Conservation (phyloP, 2,329 filamentous ascomycete species). For the Trichophyton equinum region DNA sequence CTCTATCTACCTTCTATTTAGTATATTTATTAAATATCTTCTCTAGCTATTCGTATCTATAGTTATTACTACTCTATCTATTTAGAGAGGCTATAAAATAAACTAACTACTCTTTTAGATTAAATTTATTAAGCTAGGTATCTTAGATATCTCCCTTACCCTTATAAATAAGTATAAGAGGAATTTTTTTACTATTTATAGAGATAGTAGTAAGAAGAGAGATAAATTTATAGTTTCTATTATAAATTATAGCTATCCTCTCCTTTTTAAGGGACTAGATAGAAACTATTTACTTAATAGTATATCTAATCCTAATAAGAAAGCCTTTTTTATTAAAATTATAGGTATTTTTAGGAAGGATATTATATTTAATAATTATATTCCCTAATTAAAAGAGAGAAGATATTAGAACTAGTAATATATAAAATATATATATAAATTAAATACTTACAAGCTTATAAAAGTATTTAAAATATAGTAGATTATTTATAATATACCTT, state of each 20-base stretch:
- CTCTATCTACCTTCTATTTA: background rate
- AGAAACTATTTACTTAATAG: background rate
- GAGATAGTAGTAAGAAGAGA: background rate
- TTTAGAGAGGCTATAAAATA: background rate
- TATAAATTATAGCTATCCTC: background rate
- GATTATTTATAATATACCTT: background rate
- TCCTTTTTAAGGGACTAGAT: background rate
- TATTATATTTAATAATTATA: background rate
- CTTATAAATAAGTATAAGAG: background rate
- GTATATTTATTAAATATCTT: background rate
- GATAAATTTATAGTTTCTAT: constrained; percentile 15
- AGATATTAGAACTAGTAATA: background rate
- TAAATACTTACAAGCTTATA: background rate
- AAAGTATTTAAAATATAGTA: background rate
- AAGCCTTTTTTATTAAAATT: constrained; percentile 1
- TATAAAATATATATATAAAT: background rate
- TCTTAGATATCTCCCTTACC: background rate
- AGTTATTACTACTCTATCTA: background rate
- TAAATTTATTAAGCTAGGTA: background rate
- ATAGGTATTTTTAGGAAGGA: background rate
- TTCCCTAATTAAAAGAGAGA: background rate
- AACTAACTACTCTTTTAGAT: background rate
- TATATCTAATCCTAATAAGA: background rate
- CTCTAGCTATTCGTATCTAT: background rate
- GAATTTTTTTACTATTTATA: background rate